Conservation (phyloP, 208 protist genomes). For the Crithidia brevicula region DNA sequence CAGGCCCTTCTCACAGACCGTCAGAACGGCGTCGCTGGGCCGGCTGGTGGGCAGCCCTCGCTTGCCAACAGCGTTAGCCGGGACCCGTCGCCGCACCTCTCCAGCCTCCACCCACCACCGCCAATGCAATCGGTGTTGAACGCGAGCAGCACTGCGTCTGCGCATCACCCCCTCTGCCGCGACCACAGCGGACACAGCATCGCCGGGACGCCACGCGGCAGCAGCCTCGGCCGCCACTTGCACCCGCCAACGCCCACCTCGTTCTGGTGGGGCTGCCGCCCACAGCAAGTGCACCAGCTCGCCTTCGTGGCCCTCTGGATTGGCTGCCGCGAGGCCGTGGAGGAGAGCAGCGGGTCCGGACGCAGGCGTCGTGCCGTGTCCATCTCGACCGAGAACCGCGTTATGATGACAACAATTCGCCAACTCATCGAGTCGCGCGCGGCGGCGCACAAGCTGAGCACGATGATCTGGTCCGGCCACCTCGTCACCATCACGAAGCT, state of each 20-base stretch:
- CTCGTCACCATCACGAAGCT: slow-evolving; percentile 68
- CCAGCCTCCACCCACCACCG: neutral
- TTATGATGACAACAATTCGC: slow-evolving; percentile 38
- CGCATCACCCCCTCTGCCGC: slow-evolving; percentile 7
- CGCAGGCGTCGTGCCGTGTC: slow-evolving; percentile 42
- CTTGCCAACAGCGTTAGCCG: slow-evolving; percentile 4
- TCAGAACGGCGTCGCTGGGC: slow-evolving; percentile 4
- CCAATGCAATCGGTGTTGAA: neutral
- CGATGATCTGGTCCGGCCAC: slow-evolving; percentile 61
- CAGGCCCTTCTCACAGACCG: slow-evolving; percentile 43
- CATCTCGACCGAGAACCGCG: slow-evolving; percentile 56
- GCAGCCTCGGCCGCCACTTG: slow-evolving; percentile 15
- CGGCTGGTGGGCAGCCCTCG: neutral
- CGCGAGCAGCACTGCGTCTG: slow-evolving; percentile 1
- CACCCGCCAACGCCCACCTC: slow-evolving; percentile 24
- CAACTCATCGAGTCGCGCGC: slow-evolving; percentile 42
- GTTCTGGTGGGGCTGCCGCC: slow-evolving; percentile 59
- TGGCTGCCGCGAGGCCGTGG: slow-evolving; percentile 44
- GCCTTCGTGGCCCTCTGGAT: slow-evolving; percentile 68
- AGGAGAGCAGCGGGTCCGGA: slow-evolving; percentile 48
- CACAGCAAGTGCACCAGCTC: slow-evolving; percentile 71
- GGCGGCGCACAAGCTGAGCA: slow-evolving; percentile 32
- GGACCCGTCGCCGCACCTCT: slow-evolving; percentile 26
- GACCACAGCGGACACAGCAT: slow-evolving; percentile 23
- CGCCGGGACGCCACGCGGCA: slow-evolving; percentile 3